These are phyloP conservation scores for Eremomyces bilateralis DNA, from an alignment of 495 filamentous ascomycete genomes.

Conservation along the genomic window DNA sequence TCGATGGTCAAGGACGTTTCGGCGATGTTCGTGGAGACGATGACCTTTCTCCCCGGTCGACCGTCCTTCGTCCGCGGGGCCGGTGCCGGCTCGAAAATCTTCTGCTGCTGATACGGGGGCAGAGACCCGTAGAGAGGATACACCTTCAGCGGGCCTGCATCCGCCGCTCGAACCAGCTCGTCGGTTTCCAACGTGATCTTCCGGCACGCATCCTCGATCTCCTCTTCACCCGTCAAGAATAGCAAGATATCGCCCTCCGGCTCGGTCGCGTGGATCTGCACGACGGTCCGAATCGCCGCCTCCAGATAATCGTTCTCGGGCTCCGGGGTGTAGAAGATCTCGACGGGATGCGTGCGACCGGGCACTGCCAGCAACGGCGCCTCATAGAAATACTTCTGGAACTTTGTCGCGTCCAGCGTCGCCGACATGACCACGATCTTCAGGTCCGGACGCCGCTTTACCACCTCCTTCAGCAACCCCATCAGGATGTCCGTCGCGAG, in stretches of 20 bases:
- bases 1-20: slow-evolving; percentile 97
- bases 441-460: slow-evolving; percentile 53
- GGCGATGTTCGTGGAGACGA: slow-evolving; percentile 93
- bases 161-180: slow-evolving; percentile 73
- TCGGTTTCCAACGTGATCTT: slow-evolving; percentile 81
- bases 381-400: slow-evolving; percentile 92
- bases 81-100: slow-evolving; percentile 82
- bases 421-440: slow-evolving; percentile 99
- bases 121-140: slow-evolving; percentile 91
- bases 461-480: slow-evolving; percentile 80
- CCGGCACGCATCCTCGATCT: slow-evolving; percentile 89
- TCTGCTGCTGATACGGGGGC: slow-evolving; percentile 78
- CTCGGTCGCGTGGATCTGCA: slow-evolving; percentile 89
- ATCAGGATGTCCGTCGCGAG: slow-evolving; percentile 90
- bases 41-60: slow-evolving; percentile 76
- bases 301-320: slow-evolving; percentile 94
- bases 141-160: slow-evolving; percentile 71
- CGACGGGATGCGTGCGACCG: slow-evolving; percentile 86
- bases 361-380: slow-evolving; percentile 87
- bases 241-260: slow-evolving; percentile 85
- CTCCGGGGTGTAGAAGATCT: slow-evolving; percentile 96
- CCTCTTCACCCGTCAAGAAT: slow-evolving; percentile 95
- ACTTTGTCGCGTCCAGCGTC: slow-evolving; percentile 90
- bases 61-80: slow-evolving; percentile 48
- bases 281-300: slow-evolving; percentile 76